These are phyloP conservation scores for Ophiobolus disseminans DNA, from an alignment of 2,329 filamentous ascomycete genomes.

Conservation along the genomic window DNA sequence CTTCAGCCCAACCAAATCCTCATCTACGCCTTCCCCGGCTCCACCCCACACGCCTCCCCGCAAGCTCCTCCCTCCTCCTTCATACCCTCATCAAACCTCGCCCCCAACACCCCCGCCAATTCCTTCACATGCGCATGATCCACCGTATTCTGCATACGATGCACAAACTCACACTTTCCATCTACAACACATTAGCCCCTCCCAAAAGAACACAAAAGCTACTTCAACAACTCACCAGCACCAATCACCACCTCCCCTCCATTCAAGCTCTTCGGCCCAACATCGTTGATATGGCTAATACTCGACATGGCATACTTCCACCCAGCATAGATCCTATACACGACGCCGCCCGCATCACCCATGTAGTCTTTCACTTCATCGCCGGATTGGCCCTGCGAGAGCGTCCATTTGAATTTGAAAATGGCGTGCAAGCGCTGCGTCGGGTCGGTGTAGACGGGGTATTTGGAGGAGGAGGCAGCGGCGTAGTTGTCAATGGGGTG, in stretches of 20 bases:
- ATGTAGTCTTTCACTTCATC: slow-evolving; percentile 31
- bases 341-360: slow-evolving; percentile 21
- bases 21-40: background rate
- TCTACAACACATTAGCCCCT: slow-evolving; percentile 8
- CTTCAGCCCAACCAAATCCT: too few species aligned
- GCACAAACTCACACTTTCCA: slow-evolving; percentile 30
- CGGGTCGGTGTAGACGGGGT: slow-evolving; percentile 35
- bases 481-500: slow-evolving; percentile 33
- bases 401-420: slow-evolving; percentile 28
- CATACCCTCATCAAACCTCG: background rate
- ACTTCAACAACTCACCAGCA: slow-evolving; percentile 13
- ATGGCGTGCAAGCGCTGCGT: slow-evolving; percentile 25
- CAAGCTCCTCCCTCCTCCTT: background rate
- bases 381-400: slow-evolving; percentile 18
- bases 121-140: slow-evolving; percentile 30
- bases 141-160: slow-evolving; percentile 37
- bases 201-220: background rate
- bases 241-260: slow-evolving; percentile 30
- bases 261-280: slow-evolving; percentile 33
- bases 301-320: slow-evolving; percentile 27
- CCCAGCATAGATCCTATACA: slow-evolving; percentile 20
- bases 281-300: slow-evolving; percentile 23
- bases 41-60: background rate
- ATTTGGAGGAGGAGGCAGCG: slow-evolving; percentile 18
- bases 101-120: slow-evolving; percentile 8